Evolutionary conservation across 2,329 filamentous ascomycete species (phyloP), one percentile per base, ranked within the genome.

Genomic region (Penicillium thymicola): DNA sequence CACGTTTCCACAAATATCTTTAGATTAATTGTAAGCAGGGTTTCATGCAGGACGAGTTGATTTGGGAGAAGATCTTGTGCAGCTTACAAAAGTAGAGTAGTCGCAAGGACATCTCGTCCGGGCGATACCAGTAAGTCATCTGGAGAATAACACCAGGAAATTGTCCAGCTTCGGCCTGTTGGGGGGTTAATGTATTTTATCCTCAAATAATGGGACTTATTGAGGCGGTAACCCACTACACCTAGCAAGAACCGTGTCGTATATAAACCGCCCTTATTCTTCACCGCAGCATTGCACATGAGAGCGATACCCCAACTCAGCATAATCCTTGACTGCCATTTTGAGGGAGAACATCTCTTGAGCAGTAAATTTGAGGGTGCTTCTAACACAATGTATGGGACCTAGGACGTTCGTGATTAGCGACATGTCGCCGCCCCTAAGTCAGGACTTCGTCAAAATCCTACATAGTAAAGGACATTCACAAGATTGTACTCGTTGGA

Each of bases 111-210:
- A 78, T 76, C 57, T 79, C 76, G 50, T 80, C 78, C 10, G 71
- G 75, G 0, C 77, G 72, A 58, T 81, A 81, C 74, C 79, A 81
- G 58, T 73, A 75, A 21, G 71, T 78, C 11, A 81, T 67, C 37
- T 78, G 75, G 2, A 73, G 72, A 28, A 74, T 71, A 7, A 77
- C 65, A 0, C 75, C 75, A 0, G 76, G 76, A 36, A 78, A 79
- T 60, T 75, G 67, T 7, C 76, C 76, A 27, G 76, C 76, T 57
- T 78, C 76, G 56, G 61, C 59, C 64, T 65, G 44, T 28, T 5
- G 1, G 3, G 2, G 27, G 13, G 32, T 54, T 25, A 56, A 42
- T 40, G 5, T 4, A 2, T 7, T 13, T n/a, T 4, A 28, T 43
- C 2, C 4, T 27, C 1, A 27, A 21, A 21, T 34, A 2, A 23